Evolutionary conservation across 1,284 basidiomycete species (phyloP), one percentile per base, ranked within the genome.

Genomic region (Ganoderma sinense): DNA sequence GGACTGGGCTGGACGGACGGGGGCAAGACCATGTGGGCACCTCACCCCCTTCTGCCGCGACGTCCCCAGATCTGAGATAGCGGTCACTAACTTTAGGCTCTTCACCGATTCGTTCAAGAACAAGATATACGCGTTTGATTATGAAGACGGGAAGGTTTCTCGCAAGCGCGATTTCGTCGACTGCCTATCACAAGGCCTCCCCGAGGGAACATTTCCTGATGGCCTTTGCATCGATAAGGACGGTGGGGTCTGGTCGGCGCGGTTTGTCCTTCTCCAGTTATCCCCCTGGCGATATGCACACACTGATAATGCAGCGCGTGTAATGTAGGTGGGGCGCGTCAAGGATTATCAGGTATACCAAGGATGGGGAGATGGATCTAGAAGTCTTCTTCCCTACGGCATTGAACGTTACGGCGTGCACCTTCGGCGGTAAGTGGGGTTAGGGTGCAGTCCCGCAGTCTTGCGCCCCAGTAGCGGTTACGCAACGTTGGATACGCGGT

Each of bases 231-330:
- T 91, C 45, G 91, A 92, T 76, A 82, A 79, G 64, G 86, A 89
- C 68, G 90, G 90, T n/a, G 85, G 85, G 65, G 80, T 91, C 65
- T 92, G 91, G 90, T 89, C 88, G 75, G 90, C 91, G 64, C 83
- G 90, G 89, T 90, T 72, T 70, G 82, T 77, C 62, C 45, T 61
- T 63, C 31, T 70, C 62, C 58, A 66, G 65, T 64, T 31, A 66
- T 61, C 63, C 61, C 65, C 65, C 43, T 64, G 23, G 45, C 51
- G 67, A 63, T 10, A 36, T 26, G 48, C 48, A 31, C 53, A 66
- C 67, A 56, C 72, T 73, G 59, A 68, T 74, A 67, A 64, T 67
- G 66, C 65, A 48, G 58, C 31, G 8, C 33, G 18, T 73, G 31
- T 39, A 41, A 33, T 43, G 33, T 70, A 91, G 90, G 67, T 91